Conservation (phyloP, 805 yeast genomes). For the Yarrowia sp. region DNA sequence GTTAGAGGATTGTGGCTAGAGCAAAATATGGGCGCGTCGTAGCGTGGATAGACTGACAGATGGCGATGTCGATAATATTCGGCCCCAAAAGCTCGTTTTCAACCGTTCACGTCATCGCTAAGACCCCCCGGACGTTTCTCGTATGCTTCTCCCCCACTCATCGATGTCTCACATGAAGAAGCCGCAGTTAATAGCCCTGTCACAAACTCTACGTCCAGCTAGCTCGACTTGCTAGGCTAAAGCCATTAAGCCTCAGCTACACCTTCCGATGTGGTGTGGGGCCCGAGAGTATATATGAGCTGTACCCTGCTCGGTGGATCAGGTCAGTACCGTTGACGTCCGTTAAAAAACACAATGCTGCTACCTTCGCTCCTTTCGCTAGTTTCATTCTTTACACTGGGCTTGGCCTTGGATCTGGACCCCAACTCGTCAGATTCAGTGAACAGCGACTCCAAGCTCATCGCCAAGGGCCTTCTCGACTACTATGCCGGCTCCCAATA, state of each 20-base stretch:
- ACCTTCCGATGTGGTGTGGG: conserved; percentile 18
- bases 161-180: background rate
- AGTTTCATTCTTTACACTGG: conserved; percentile 5
- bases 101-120: too few species aligned
- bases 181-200: conserved; percentile 4
- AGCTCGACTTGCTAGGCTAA: conserved; percentile 15
- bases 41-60: background rate
- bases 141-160: background rate
- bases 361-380: conserved; percentile 12
- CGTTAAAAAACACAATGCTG: background rate
- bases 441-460: conserved; percentile 51
- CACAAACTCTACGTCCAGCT: background rate
- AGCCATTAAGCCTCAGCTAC: conserved; percentile 5
- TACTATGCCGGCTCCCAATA: conserved; percentile 65
- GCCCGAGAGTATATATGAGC: conserved; percentile 10
- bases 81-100: too few species aligned
- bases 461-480: conserved; percentile 72
- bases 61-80: background rate
- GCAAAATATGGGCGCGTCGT: background rate
- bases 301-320: background rate
- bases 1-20: background rate
- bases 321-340: too few species aligned
- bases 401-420: conserved; percentile 29
- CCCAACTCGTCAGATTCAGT: conserved; percentile 30
- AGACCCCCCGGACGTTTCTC: too few species aligned